Evolutionary conservation across 2,329 filamentous ascomycete species (phyloP).

Genomic region (Blastomyces gilchristii): DNA sequence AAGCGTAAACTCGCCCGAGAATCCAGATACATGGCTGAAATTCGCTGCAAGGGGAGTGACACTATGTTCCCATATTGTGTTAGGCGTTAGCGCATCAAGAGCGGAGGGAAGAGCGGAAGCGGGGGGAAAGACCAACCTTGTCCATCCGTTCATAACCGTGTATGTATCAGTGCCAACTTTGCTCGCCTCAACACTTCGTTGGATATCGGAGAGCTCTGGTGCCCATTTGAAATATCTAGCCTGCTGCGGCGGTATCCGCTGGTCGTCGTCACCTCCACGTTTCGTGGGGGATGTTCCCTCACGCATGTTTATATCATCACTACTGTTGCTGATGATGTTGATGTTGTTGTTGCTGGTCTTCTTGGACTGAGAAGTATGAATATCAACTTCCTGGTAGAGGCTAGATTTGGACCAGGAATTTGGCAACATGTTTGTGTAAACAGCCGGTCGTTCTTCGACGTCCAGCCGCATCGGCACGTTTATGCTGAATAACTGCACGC

Average conservation of each 20-base stretch:
- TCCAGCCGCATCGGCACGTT: constrained; percentile 74
- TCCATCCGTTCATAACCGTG: constrained; percentile 72
- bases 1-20: constrained; percentile 60
- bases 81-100: neutral
- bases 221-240: constrained; percentile 80
- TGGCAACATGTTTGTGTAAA: constrained; percentile 71
- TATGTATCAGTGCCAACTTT: constrained; percentile 78
- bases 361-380: constrained; percentile 17
- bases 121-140: constrained; percentile 48
- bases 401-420: constrained; percentile 73
- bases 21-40: constrained; percentile 64
- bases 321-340: neutral
- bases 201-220: constrained; percentile 72
- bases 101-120: neutral
- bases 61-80: constrained; percentile 36
- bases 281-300: constrained; percentile 25
- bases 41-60: constrained; percentile 82
- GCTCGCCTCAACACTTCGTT: constrained; percentile 65
- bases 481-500: constrained; percentile 71
- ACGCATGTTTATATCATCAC: neutral
- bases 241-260: constrained; percentile 10
- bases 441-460: constrained; percentile 56
- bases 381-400: constrained; percentile 68
- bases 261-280: constrained; percentile 32
- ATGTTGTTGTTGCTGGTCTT: neutral